Base-by-base conservation (phyloP, 2,329 filamentous ascomycete genomes). In the Myotisia sp. region DNA sequence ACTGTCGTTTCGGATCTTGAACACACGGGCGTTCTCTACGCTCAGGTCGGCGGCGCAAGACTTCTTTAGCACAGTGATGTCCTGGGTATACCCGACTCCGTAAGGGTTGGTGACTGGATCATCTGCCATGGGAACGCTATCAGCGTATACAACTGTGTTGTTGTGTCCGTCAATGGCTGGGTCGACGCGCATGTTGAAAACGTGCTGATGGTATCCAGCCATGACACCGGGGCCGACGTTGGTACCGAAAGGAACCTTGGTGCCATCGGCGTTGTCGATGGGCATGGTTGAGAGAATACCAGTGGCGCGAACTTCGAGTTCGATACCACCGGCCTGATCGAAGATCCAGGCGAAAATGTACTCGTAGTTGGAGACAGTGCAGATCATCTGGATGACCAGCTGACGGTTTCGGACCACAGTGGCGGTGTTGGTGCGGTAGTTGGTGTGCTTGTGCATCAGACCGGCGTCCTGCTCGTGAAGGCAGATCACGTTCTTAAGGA, bases 291-390 rank as follows among this genome's bases (percentile, higher is more conserved):
- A 75, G 12, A 80, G 59, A 38, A 80, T 77, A 4, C 76, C 76
- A 1, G 76, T 80, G 10, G 76, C 76, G 22, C 74, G 70, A 27
- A 78, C 71, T 50, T 81, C 76, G 47, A 79, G 76, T 43, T 65
- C 64, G 29, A 80, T 49, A 46, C 77, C 74, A 36, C 72, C 76
- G 2, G 75, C 75, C 50, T 80, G 76, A 51, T 79, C 77, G 59
- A 81, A 79, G 34, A 75, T 70, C 55, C 76, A 81, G 2, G 75
- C 74, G 23, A 81, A 64, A 44, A 81, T 78, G 49, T 81, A 81
- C 48, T 80, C 76, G 54, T 80, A 81, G 55, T 81, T 81, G 7
- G 73, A 66, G 3, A 80, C 72, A 0, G 75, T 80, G 55, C 78
- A 77, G 51, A 80, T 80, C 46, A 69, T 71, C 49, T 80, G 76